A percentile compares a stretch with the other conserved stretches of the same genome.
Evolutionary conservation across 2,329 filamentous ascomycete genomes (phyloP).

Genomic region (Rhinocladiella similis): DNA sequence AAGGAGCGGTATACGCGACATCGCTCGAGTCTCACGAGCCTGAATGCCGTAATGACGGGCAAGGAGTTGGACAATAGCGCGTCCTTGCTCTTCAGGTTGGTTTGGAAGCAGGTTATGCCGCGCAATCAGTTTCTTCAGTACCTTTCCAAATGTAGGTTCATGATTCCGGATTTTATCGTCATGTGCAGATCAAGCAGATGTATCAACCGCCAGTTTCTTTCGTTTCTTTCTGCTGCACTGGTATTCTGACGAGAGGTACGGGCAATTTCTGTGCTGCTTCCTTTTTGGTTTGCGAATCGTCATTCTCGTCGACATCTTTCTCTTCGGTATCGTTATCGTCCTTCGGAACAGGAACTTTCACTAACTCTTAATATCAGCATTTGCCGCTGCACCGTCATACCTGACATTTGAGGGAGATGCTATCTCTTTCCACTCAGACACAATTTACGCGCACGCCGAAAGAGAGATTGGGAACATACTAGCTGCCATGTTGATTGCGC

Average conservation of each 20-base stretch:
- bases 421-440: not conserved
- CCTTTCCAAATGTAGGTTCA: too few species aligned
- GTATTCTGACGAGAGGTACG: slow-evolving; percentile 29
- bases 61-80: too few species aligned
- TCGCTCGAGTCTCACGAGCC: too few species aligned
- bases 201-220: slow-evolving; percentile 12
- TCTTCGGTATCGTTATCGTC: not conserved
- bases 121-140: too few species aligned
- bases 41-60: too few species aligned
- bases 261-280: slow-evolving; percentile 15
- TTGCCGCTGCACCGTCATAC: not conserved
- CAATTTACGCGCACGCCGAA: too few species aligned
- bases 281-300: not conserved
- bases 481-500: slow-evolving; percentile 65
- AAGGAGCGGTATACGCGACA: too few species aligned
- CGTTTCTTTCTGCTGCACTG: slow-evolving; percentile 19
- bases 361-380: slow-evolving; percentile 11
- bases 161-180: not conserved
- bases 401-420: not conserved
- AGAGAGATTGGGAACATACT: slow-evolving; percentile 50
- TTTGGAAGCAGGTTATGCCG: too few species aligned
- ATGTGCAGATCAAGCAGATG: not conserved
- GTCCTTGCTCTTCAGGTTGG: too few species aligned
- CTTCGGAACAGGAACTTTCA: slow-evolving; percentile 24
- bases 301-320: slow-evolving; percentile 7